A percentile compares a stretch with the other conserved stretches of the same genome.
phyloP scores from a whole-genome alignment of 345 rosid genomes.

The Salix udensis region DNA sequence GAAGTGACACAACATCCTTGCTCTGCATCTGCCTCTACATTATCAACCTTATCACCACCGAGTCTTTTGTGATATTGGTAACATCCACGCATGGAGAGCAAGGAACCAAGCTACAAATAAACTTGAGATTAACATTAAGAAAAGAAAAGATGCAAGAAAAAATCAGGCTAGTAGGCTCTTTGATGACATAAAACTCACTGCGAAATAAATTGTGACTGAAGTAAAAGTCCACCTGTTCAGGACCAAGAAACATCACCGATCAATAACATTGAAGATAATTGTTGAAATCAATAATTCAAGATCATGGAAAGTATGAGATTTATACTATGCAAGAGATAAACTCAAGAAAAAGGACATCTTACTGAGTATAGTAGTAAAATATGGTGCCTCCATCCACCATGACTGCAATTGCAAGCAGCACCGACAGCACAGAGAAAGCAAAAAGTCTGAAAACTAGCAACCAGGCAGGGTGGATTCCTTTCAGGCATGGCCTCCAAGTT shows the following conservation, averaged over 20 bases:
- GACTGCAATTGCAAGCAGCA: constrained; percentile 42
- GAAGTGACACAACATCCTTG: constrained; percentile 33
- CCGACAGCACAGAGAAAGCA: constrained; percentile 63
- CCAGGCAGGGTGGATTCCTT: constrained; percentile 91
- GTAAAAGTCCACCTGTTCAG: constrained; percentile 86
- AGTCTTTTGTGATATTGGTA: constrained; percentile 55
- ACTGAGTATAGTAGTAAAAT: constrained; percentile 95
- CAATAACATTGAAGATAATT: not conserved
- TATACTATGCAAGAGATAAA: not conserved
- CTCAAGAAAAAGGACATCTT: constrained; percentile 28
- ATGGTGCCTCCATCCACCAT: constrained; percentile 66
- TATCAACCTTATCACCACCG: constrained; percentile 60
- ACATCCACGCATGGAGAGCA: constrained; percentile 75
- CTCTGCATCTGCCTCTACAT: constrained; percentile 71
- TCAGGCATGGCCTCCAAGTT: constrained; percentile 78
- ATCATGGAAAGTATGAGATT: not conserved
- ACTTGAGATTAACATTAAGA: not conserved
- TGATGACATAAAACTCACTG: constrained; percentile 44
- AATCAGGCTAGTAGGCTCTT: not conserved
- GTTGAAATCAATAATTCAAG: not conserved
- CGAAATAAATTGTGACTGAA: constrained; percentile 68
- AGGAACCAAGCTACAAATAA: constrained; percentile 59
- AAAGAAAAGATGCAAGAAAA: not conserved
- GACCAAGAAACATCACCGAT: constrained; percentile 16
- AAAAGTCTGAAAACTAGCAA: constrained; percentile 64